A percentile compares a stretch with the other conserved stretches of the same genome.
These are phyloP conservation scores for Pseudohalonectria lignicola DNA, from an alignment of 2,329 filamentous ascomycete genomes.

Conservation along the genomic window DNA sequence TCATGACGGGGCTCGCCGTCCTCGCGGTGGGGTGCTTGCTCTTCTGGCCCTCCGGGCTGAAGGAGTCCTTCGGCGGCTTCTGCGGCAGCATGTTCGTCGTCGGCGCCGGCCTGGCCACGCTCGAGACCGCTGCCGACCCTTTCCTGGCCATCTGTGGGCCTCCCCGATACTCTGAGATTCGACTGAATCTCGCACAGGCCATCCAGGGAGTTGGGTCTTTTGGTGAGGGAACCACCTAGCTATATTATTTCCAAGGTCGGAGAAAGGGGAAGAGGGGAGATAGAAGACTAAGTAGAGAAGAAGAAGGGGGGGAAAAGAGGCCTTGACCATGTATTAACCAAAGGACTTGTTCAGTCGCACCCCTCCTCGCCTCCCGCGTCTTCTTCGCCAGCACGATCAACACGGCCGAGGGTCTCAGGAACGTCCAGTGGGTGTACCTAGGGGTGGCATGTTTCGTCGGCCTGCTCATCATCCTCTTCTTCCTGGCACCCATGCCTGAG, in stretches of 20 bases:
- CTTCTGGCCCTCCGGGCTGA: conserved; percentile 46
- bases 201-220: conserved; percentile 48
- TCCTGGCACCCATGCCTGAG: conserved; percentile 35
- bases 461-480: conserved; percentile 45
- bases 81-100: conserved; percentile 43
- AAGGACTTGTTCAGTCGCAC: conserved; percentile 26
- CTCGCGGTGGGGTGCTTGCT: conserved; percentile 45
- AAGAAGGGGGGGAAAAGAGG: too few relatives aligned
- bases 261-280: too few relatives aligned
- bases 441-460: conserved; percentile 51
- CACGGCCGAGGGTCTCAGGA: conserved; percentile 36
- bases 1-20: conserved; percentile 49
- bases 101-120: conserved; percentile 27
- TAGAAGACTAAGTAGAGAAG: too few relatives aligned
- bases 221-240: conserved; percentile 6
- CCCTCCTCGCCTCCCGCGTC: conserved; percentile 47
- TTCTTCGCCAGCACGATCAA: conserved; percentile 47
- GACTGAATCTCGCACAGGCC: conserved; percentile 47
- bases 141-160: conserved; percentile 43
- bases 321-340: not conserved
- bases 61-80: conserved; percentile 46
- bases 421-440: conserved; percentile 55
- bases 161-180: conserved; percentile 45
- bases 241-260: not conserved
- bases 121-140: conserved; percentile 50